These are phyloP conservation scores for Senna siamea DNA, from an alignment of 306 rosid genomes.

Conservation along the genomic window DNA sequence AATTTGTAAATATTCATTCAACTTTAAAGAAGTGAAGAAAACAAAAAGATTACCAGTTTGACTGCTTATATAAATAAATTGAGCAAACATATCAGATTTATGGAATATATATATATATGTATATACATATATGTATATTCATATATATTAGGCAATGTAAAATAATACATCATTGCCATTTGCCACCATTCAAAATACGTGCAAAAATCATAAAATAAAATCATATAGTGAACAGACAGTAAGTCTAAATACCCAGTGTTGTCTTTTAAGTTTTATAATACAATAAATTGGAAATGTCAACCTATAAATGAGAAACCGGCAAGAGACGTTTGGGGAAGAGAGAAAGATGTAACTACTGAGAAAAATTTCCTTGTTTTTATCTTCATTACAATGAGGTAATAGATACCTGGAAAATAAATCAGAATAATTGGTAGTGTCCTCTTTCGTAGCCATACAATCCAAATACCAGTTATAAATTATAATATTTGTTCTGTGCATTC, in stretches of 20 bases:
- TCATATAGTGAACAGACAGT: conserved; percentile 5
- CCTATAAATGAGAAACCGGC: conserved; percentile 1
- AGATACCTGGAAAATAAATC: neutral
- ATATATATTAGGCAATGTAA: neutral
- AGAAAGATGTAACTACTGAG: neutral
- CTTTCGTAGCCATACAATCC: neutral
- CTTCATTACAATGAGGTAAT: too few relatives aligned
- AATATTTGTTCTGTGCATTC: neutral
- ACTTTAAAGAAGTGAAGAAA: neutral
- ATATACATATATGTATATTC: too few relatives aligned
- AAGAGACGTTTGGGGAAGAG: neutral
- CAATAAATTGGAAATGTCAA: conserved; percentile 8
- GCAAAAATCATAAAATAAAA: neutral
- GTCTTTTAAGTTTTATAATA: neutral
- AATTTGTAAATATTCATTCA: conserved; percentile 15
- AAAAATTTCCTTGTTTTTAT: neutral
- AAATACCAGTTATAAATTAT: neutral
- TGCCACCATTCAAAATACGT: too few relatives aligned
- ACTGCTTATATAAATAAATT: neutral
- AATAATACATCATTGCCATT: neutral
- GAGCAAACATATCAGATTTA: neutral
- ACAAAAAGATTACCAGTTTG: neutral
- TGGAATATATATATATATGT: too few relatives aligned
- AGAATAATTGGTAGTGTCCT: neutral
- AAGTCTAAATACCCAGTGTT: neutral